Evolutionary conservation across 768 basidiomycete species (phyloP).

Genomic region (Boletus rufocinnamomeus): DNA sequence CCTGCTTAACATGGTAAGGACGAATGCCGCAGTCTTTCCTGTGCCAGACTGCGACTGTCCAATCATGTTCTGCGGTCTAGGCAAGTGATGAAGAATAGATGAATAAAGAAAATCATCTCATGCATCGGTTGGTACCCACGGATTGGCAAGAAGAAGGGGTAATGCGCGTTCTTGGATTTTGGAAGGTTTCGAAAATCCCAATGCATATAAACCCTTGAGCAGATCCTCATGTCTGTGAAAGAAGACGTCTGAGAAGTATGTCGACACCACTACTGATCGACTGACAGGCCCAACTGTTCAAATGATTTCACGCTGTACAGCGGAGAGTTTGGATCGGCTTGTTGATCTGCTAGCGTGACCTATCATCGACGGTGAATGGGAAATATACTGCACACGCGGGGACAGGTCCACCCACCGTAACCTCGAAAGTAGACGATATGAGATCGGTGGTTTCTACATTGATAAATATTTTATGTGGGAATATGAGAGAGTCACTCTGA

Average conservation of each 20-base stretch:
- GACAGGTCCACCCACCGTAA: conserved; percentile 53
- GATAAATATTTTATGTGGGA: neutral
- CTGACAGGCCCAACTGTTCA: conserved; percentile 93
- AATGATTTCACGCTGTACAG: conserved; percentile 92
- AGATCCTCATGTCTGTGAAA: conserved; percentile 74
- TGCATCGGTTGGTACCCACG: conserved; percentile 52
- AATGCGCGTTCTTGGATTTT: conserved; percentile 98
- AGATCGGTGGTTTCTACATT: conserved; percentile 52
- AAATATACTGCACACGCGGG: neutral
- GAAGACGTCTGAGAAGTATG: conserved; percentile 6
- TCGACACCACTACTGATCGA: conserved; percentile 16
- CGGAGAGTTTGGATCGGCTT: conserved; percentile 94
- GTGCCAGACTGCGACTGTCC: conserved; percentile 99
- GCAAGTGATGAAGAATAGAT: conserved; percentile 8
- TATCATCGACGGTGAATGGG: conserved; percentile 32
- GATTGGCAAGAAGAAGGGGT: conserved; percentile 85
- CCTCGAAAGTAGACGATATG: conserved; percentile 80
- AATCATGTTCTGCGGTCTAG: conserved; percentile 96
- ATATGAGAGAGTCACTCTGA: neutral
- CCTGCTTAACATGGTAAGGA: conserved; percentile 94
- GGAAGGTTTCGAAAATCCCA: conserved; percentile 97
- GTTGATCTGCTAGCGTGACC: conserved; percentile 97
- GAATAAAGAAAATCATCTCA: neutral
- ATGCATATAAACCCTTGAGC: conserved; percentile 90
- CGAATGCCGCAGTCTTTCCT: conserved; percentile 98